Conservation (phyloP, 331 rosid species). For the Quercus tomentella region DNA sequence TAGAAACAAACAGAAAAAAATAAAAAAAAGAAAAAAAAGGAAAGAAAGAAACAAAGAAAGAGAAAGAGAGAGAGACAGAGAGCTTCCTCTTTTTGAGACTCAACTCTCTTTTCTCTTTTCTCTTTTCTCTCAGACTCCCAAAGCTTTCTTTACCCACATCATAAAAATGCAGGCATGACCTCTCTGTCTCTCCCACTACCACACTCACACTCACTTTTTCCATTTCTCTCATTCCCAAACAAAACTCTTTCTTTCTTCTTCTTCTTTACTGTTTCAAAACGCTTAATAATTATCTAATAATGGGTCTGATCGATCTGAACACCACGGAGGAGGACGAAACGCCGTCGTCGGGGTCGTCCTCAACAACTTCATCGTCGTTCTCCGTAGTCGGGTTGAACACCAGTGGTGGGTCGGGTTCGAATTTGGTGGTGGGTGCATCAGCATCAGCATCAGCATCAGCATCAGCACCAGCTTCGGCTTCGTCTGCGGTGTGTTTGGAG, state of each 20-base stretch:
- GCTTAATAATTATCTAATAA: conserved; percentile 1
- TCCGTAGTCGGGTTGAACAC: conserved; percentile 24
- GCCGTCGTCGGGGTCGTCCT: conserved; percentile 44
- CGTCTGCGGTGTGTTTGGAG: conserved; percentile 80
- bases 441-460: too few species aligned
- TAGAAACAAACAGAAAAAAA: conserved; percentile 28
- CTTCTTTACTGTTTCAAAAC: background rate
- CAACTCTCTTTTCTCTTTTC: too few species aligned
- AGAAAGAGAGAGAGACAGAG: conserved; percentile 22
- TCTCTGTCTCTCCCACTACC: conserved; percentile 17
- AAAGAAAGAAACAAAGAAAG: conserved; percentile 17
- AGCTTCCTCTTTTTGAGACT: background rate
- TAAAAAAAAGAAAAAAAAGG: conserved; percentile 29
- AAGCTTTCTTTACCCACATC: conserved; percentile 54
- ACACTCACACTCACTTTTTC: background rate
- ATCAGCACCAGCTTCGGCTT: conserved; percentile 10
- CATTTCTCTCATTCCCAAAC: conserved; percentile 3
- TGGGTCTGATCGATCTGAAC: conserved; percentile 97
- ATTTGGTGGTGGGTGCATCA: background rate
- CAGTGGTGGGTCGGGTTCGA: conserved; percentile 28
- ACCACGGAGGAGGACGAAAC: conserved; percentile 87
- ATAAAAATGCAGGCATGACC: conserved; percentile 62
- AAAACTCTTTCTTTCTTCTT: background rate
- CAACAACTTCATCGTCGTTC: conserved; percentile 35
- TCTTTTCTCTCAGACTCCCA: background rate